Evolutionary conservation across 495 filamentous ascomycete genomes (phyloP), one percentile per base, ranked within the genome.

Genomic region (Penicilliopsis zonata): DNA sequence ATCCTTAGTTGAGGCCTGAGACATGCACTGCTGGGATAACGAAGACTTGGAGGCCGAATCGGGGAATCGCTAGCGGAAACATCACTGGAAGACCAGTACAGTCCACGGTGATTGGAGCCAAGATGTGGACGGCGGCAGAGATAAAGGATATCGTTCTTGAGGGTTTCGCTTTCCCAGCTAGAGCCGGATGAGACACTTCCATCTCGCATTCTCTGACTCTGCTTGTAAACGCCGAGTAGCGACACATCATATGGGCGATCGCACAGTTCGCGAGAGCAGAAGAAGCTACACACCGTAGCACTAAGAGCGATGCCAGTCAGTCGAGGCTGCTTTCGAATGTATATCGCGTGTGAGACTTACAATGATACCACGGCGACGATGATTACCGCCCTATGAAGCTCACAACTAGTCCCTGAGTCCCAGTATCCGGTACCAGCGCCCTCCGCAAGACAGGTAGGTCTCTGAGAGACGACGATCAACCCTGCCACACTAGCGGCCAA

Each of bases 161-260:
- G 44, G 5, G 49, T 53, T 7, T 65, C 55, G 27, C 59, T 65
- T 14, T 59, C 50, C 42, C 57, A 49, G 37, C 52, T 65, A 14
- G 58, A 53, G 0, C 43, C 47, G 3, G 59, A 62, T 15, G 55
- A 34, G 15, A 65, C 50, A 31, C 59, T 63, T 15, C 44, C 52
- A 10, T 62, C 43, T 9, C 49, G 45, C 7, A 26, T 25, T 13
- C 41, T 27, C 13, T 26, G 34, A 14, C 35, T 44, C 16, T 36
- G 49, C 28, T 38, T 48, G 34, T 61, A 60, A 4, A 63, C 41
- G 1, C 59, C 57, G n/a, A 63, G 42, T 14, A 65, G 33, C 0
- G 61, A 65, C 1, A 61, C 43, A 20, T 60, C 57, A 22, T 63
- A 62, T 31, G 61, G 59, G 14, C 56, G 47, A 26, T 61, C 55